Conservation (phyloP, 805 yeast species). For the Zygosaccharomyces gambellarensis region DNA sequence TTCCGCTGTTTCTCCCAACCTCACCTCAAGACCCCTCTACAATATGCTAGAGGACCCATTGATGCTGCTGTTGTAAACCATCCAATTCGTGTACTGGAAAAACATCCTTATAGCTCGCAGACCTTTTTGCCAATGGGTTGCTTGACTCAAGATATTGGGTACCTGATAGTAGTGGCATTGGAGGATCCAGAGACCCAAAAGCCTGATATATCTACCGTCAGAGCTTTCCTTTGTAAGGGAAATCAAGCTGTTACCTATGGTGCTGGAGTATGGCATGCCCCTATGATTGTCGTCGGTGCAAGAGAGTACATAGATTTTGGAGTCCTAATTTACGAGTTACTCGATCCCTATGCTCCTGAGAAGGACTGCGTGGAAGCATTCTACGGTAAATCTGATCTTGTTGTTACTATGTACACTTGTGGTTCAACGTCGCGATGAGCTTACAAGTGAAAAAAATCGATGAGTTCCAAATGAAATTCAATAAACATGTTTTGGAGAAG, state of each 20-base stretch:
- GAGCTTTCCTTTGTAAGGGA: slow-evolving; percentile 72
- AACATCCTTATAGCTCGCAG: slow-evolving; percentile 87
- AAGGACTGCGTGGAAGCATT: slow-evolving; percentile 74
- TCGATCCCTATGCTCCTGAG: slow-evolving; percentile 54
- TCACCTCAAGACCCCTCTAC: slow-evolving; percentile 42
- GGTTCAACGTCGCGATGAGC: neutral
- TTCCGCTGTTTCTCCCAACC: slow-evolving; percentile 76
- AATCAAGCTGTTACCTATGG: slow-evolving; percentile 90
- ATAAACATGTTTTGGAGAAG: neutral
- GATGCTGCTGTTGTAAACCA: slow-evolving; percentile 32
- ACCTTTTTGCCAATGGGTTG: slow-evolving; percentile 91
- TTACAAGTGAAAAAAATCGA: neutral
- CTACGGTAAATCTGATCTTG: slow-evolving; percentile 37
- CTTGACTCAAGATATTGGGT: slow-evolving; percentile 47
- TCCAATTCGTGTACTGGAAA: slow-evolving; percentile 66
- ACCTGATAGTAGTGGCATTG: slow-evolving; percentile 75
- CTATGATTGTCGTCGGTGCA: slow-evolving; percentile 80
- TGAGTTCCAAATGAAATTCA: neutral
- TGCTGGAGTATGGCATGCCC: slow-evolving; percentile 83
- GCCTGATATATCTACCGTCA: slow-evolving; percentile 58
- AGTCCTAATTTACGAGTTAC: slow-evolving; percentile 83
- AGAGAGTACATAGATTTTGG: slow-evolving; percentile 61
- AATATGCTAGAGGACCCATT: neutral
- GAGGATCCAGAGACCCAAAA: slow-evolving; percentile 41
- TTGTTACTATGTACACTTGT: slow-evolving; percentile 3